Base-by-base conservation (phyloP, 305 asterid species). In the Lippia alba region DNA sequence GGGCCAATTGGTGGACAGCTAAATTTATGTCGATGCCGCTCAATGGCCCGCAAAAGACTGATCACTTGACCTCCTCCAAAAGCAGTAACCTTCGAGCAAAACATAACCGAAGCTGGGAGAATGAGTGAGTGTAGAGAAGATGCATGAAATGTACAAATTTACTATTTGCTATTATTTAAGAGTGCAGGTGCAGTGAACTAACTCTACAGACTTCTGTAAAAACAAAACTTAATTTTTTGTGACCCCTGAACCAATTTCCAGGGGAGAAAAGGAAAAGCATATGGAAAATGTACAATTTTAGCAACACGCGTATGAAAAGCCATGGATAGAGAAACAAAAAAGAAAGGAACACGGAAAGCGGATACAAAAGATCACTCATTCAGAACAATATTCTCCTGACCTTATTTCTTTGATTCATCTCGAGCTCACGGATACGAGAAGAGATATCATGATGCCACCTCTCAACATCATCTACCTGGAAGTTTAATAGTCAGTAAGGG, bases 1-100 rank as follows among this genome's bases (percentile, higher is more conserved):
- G 99, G 99, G 79, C 99, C 99, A 73, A 94, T 88, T 34, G 99
- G 99, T 8, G 96, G 96, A 78, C 71, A 75, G 59, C 78, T 81
- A 83, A 94, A 94, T 82, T 69, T 87, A 34, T 70, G 80, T 40
- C 78, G 91, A 69, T 87, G 81, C 56, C 91, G 85, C 86, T 94
- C 97, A 70, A 94, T 90, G 59, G 79, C 87, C 79, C 81, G 83
- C 82, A 94, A 78, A 49, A 94, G 97, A 81, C 41, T 60, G 69
- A 72, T 82, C 73, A 90, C 97, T 73, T 73, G 82, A 60, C 61
- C 61, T 71, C 97, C 97, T 78, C 99, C 99, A 82, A 94, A 94
- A 79, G 97, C 98, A 39, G 96, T 91, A 73, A 91, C 96, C 99
- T 93, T 81, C 63, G 72, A 70, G 33, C 7, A 73, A 45, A 61